Conservation (phyloP, 805 yeast genomes). For the Schwanniomyces vanrijiae region DNA sequence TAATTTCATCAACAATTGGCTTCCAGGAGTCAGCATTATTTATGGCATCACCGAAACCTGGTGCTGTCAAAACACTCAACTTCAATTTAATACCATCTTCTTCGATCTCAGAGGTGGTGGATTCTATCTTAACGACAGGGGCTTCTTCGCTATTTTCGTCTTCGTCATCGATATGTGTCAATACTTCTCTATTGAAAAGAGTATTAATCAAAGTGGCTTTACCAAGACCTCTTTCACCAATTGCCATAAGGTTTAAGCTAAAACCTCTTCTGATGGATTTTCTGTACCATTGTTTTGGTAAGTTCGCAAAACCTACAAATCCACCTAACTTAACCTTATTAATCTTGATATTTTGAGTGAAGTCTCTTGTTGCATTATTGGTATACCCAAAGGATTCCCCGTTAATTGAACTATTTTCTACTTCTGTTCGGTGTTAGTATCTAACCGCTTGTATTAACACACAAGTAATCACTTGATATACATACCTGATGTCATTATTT, state of each 20-base stretch:
- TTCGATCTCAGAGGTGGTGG: slow-evolving; percentile 50
- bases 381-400: background rate
- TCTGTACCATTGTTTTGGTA: slow-evolving; percentile 99
- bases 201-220: slow-evolving; percentile 91
- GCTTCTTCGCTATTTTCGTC: slow-evolving; percentile 22
- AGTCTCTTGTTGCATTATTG: slow-evolving; percentile 4
- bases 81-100: slow-evolving; percentile 91
- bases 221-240: slow-evolving; percentile 91
- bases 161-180: slow-evolving; percentile 12
- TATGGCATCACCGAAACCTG: slow-evolving; percentile 91
- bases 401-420: background rate
- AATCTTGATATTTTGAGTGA: slow-evolving; percentile 49
- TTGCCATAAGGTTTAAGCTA: slow-evolving; percentile 82
- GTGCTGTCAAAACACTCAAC: slow-evolving; percentile 82
- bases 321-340: slow-evolving; percentile 84
- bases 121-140: slow-evolving; percentile 24
- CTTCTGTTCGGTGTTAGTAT: background rate
- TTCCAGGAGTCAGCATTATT: slow-evolving; percentile 72
- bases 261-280: slow-evolving; percentile 89
- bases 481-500: slow-evolving; percentile 9
- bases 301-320: slow-evolving; percentile 94
- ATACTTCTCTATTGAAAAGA: slow-evolving; percentile 55
- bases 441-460: background rate
- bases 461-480: background rate
- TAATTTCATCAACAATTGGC: slow-evolving; percentile 88